Evolutionary conservation across 2,329 filamentous ascomycete genomes (phyloP).

Genomic region (Monosporascus sp.): DNA sequence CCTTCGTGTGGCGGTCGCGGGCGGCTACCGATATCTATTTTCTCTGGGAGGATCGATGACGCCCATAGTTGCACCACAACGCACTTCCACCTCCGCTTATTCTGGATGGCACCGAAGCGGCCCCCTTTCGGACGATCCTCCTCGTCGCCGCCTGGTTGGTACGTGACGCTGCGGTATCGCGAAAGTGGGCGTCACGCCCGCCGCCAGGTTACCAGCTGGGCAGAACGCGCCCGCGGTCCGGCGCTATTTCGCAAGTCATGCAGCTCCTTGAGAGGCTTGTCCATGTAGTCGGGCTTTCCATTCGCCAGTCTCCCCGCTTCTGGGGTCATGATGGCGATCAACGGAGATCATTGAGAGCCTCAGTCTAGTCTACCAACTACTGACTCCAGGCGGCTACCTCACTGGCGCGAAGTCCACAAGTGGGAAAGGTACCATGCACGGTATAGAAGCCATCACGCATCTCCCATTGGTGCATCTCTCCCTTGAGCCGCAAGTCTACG

Average conservation of each 20-base stretch:
- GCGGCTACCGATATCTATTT: background rate
- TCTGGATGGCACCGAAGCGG: constrained; percentile 18
- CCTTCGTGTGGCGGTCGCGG: no score
- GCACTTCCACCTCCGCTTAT: background rate
- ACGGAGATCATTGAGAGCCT: background rate
- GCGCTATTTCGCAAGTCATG: background rate
- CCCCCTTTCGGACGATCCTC: constrained; percentile 3
- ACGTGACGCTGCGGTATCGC: constrained; percentile 8
- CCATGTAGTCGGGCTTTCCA: background rate
- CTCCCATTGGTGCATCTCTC: background rate
- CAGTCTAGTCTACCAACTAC: background rate
- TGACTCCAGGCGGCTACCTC: background rate
- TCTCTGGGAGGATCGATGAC: background rate
- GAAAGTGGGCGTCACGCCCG: constrained; percentile 21
- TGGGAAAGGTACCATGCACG: background rate
- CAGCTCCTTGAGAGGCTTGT: background rate
- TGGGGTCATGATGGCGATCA: background rate
- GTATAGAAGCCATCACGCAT: background rate
- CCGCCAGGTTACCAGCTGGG: background rate
- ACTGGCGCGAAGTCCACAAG: background rate
- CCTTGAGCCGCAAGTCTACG: background rate
- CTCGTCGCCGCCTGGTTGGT: constrained; percentile 8
- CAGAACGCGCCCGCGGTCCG: background rate
- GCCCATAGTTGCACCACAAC: background rate
- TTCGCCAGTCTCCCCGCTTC: background rate